Evolutionary conservation across 108 stramenopile genomes (phyloP), one percentile per base, ranked within the genome.

Genomic region (Ochromonas danica): DNA sequence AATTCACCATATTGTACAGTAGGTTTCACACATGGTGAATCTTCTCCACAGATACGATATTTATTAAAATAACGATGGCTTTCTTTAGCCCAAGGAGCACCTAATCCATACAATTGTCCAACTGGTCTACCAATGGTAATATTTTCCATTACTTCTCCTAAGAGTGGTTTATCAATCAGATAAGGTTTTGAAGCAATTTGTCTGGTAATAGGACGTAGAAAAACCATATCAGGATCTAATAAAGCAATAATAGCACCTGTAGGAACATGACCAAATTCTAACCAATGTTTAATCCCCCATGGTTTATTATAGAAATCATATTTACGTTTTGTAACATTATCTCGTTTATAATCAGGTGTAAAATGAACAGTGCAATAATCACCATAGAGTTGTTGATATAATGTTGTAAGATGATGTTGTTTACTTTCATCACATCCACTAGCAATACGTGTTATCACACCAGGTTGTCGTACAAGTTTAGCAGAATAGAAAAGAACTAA

Each of bases 301-400:
- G 96, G 96, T 80, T 97, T 97, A 86, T 97, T 97, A 88, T 88
- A 95, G 81, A 91, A 94, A 43, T 93, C 90, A 86, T 90, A 94
- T 39, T 78, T 80, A 0, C 78, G 82, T 25, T 87, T 88, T 51
- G 80, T 36, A 1, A 82, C 61, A 33, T 85, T 77, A 67, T 78
- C 77, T 51, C 86, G 78, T 30, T 1, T 33, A 30, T 43, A 84
- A 70, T 82, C 41, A 27, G 82, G 82, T 17, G 78, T 84, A 80
- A 83, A 74, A 81, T 82, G 82, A 1, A 81, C 0, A 63, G 86
- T 81, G 83, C 86, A 92, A 35, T 87, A 22, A 57, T 70, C 33
- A 10, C 39, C 39, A 22, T 70, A 40, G 14, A 70, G 67, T 17
- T 14, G 14, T 70, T 70, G 14, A 40, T 70, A 70, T 31, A 22